Evolutionary conservation across 225 moss, liverwort and hornwort species (phyloP).

Genomic region (Pseudisothecium myosuroides): DNA sequence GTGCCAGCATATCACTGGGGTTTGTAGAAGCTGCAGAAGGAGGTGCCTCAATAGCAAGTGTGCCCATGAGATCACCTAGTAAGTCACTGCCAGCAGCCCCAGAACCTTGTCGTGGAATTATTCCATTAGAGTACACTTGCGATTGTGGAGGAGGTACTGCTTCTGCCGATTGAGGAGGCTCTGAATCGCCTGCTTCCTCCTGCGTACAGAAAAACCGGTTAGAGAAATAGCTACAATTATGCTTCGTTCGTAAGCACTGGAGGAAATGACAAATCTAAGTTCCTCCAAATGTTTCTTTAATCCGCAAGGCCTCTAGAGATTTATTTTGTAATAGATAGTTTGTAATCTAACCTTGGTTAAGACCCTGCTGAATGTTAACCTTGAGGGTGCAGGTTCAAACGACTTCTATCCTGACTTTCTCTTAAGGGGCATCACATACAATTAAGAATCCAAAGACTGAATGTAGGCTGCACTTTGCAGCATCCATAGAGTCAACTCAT

Average conservation of each 20-base stretch:
- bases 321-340: not conserved
- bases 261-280: not conserved
- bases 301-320: not conserved
- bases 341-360: not conserved
- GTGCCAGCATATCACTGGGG: slow-evolving; percentile 25
- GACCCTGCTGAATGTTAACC: not conserved
- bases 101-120: slow-evolving; percentile 25
- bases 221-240: not conserved
- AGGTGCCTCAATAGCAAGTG: slow-evolving; percentile 56
- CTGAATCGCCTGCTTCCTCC: slow-evolving; percentile 40
- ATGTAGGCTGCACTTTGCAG: not conserved
- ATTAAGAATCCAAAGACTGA: not conserved
- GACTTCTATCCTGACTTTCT: not conserved
- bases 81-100: slow-evolving; percentile 40
- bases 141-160: slow-evolving; percentile 4
- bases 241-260: not conserved
- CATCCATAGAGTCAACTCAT: not conserved
- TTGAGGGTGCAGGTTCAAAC: not conserved
- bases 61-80: slow-evolving; percentile 66
- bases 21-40: slow-evolving; percentile 30
- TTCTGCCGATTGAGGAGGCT: slow-evolving; percentile 10
- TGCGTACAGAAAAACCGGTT: not conserved
- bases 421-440: not conserved
- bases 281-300: not conserved
- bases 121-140: slow-evolving; percentile 68